phyloP scores from a whole-genome alignment of 768 basidiomycete species.

The Lanmaoa pseudosensibilis region DNA sequence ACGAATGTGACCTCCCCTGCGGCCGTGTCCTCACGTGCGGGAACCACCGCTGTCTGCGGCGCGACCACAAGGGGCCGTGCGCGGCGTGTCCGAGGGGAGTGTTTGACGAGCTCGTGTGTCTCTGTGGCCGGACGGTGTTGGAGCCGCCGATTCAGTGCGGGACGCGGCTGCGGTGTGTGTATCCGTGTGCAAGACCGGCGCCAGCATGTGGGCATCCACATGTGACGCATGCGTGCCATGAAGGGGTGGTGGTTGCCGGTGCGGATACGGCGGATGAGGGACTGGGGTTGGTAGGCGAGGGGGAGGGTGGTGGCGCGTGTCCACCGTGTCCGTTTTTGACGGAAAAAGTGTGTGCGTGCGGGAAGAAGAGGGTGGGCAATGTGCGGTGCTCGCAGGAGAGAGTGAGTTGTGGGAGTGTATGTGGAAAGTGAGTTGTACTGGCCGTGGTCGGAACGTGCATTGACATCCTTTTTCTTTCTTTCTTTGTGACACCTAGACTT shows the following conservation, averaged over 20 bases:
- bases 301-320: constrained; percentile 40
- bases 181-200: constrained; percentile 72
- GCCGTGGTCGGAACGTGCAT: background rate
- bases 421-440: constrained; percentile 61
- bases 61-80: constrained; percentile 84
- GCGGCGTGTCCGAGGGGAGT: constrained; percentile 82
- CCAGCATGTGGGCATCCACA: constrained; percentile 82
- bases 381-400: constrained; percentile 77
- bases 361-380: constrained; percentile 78
- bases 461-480: background rate
- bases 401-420: constrained; percentile 81
- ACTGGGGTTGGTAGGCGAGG: background rate
- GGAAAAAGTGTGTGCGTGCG: constrained; percentile 81
- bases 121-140: constrained; percentile 82
- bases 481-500: constrained; percentile 39
- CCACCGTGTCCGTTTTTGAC: constrained; percentile 88
- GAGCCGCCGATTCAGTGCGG: constrained; percentile 91
- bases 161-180: constrained; percentile 71
- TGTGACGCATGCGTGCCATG: constrained; percentile 81
- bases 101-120: constrained; percentile 89
- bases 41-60: constrained; percentile 72
- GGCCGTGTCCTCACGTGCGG: constrained; percentile 73
- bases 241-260: constrained; percentile 43
- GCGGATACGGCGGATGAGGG: constrained; percentile 28
- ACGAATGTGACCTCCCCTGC: constrained; percentile 83